Conservation (phyloP, 2,329 filamentous ascomycete genomes). For the Iodosphaeria phyllophila region DNA sequence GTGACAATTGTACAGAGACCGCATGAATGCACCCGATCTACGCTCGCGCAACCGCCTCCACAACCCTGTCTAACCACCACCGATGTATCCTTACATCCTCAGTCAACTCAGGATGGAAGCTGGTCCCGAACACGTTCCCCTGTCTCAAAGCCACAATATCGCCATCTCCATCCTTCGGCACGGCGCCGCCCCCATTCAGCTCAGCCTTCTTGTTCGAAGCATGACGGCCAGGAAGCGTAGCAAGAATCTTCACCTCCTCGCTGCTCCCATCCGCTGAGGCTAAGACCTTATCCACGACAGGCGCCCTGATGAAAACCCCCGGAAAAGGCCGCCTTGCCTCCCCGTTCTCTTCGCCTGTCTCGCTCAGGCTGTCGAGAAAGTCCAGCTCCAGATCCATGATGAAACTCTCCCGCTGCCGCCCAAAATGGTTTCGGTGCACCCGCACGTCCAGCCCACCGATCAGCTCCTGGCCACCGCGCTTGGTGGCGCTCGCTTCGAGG, state of each 20-base stretch:
- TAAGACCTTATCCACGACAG: conserved; percentile 73
- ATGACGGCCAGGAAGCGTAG: conserved; percentile 24
- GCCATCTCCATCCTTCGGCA: conserved; percentile 26
- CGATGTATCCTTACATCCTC: conserved; percentile 72
- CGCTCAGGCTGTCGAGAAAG: too few species aligned
- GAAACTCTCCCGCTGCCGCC: conserved; percentile 83
- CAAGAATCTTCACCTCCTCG: conserved; percentile 28
- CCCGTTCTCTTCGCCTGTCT: conserved; percentile 11
- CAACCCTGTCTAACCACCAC: conserved; percentile 76
- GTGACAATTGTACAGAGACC: too few species aligned
- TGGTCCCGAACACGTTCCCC: conserved; percentile 83
- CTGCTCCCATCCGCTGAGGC: conserved; percentile 5
- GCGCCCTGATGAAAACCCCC: conserved; percentile 84
- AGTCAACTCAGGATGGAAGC: conserved; percentile 90
- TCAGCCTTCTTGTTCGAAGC: conserved; percentile 18
- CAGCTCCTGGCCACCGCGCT: conserved; percentile 79
- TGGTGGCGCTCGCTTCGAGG: conserved; percentile 72
- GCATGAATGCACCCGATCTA: too few species aligned
- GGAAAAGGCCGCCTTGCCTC: conserved; percentile 35
- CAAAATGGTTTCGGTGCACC: conserved; percentile 89
- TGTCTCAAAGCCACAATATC: conserved; percentile 83
- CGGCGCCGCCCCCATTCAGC: conserved; percentile 9
- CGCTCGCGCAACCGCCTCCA: conserved; percentile 16
- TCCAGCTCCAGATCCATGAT: conserved; percentile 55
- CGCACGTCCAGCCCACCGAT: conserved; percentile 82